Base-by-base conservation (phyloP, 805 yeast genomes). In the Myxozyma sirexii region DNA sequence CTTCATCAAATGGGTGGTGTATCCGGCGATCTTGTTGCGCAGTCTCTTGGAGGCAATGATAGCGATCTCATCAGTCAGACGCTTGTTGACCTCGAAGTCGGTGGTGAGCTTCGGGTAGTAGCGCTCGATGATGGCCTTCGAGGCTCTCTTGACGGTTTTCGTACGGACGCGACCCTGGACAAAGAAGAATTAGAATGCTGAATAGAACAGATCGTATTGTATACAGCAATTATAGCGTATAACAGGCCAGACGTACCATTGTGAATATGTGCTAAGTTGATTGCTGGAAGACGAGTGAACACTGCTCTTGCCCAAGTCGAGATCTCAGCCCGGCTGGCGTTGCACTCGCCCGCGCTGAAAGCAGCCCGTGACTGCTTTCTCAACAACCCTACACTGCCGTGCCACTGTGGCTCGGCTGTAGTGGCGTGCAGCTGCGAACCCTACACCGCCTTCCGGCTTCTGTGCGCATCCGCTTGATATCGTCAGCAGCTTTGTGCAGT, bases 21-120 rank as follows among this genome's bases (percentile, higher is more conserved):
- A 94, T 81, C 99, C 99, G 80, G 99, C 99, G 77, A 94, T 96
- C 90, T 94, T 94, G 94, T 94, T 94, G 86, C 99, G 94, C 82
- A 94, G 88, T 84, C 99, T 90, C 88, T 94, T 94, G 77, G 99
- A 90, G 82, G 93, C 97, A 79, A 94, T 96, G 80, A 89, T 92
- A 72, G 99, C 99, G 75, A 94, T 92, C 82, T 96, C 97, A 76
- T 90, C 88, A 75, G 97, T 88, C 79, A 96, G 87, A 85, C 99
- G 93, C 88, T 94, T 94, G 97, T 94, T 94, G 88, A 96, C 90
- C 86, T 94, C 97, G 81, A 94, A 94, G 83, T 94, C 99, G 84
- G 90, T 83, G 75, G 98, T 93, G 82, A 94, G 90, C 85, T 96
- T 94, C 81, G 99, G 99, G 87, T 94, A 94, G 88, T 92, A 93